phyloP scores from a whole-genome alignment of 2,329 filamentous ascomycete species.

The Graphilbum ipis-grandicollis region DNA sequence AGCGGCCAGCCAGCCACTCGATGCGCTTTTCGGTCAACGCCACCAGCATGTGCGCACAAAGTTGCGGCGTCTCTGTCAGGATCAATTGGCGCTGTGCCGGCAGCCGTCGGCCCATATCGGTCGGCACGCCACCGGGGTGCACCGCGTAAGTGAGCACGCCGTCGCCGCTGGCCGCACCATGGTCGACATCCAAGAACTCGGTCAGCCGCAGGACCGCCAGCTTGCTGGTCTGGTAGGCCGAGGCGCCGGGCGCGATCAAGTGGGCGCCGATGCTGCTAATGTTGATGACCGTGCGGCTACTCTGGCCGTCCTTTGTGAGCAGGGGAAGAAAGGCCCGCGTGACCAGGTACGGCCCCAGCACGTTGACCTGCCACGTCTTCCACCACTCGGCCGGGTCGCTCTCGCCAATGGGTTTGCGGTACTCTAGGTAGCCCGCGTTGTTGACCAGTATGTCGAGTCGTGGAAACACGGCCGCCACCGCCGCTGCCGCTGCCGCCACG shows the following conservation, averaged over 20 bases:
- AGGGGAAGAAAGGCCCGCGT: conserved; percentile 30
- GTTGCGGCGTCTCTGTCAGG: conserved; percentile 19
- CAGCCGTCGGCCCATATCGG: conserved; percentile 13
- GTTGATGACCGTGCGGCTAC: conserved; percentile 22
- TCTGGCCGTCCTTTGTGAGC: conserved; percentile 12
- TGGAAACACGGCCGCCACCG: conserved; percentile 15
- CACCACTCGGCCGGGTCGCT: conserved; percentile 25
- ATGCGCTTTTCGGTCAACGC: conserved; percentile 23
- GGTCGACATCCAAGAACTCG: conserved; percentile 25
- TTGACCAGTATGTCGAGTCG: conserved; percentile 20
- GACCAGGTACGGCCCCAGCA: conserved; percentile 28
- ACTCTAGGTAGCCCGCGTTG: conserved; percentile 23
- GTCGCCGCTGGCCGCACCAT: conserved; percentile 15
- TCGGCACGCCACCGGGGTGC: conserved; percentile 27
- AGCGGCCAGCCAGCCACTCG: conserved; percentile 27
- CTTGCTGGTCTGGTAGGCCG: conserved; percentile 28
- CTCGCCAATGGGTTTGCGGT: conserved; percentile 17
- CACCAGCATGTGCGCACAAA: conserved; percentile 24
- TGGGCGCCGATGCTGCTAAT: conserved; percentile 22
- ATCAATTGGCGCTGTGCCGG: conserved; percentile 1
- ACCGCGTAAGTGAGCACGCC: conserved; percentile 22
- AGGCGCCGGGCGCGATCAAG: conserved; percentile 15
- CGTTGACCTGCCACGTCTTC: conserved; percentile 29
- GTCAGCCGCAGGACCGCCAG: conserved; percentile 24
- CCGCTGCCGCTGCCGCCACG: conserved; percentile 16